phyloP scores from a whole-genome alignment of 1,139 yeast genomes.

The Candida dubliniensis region DNA sequence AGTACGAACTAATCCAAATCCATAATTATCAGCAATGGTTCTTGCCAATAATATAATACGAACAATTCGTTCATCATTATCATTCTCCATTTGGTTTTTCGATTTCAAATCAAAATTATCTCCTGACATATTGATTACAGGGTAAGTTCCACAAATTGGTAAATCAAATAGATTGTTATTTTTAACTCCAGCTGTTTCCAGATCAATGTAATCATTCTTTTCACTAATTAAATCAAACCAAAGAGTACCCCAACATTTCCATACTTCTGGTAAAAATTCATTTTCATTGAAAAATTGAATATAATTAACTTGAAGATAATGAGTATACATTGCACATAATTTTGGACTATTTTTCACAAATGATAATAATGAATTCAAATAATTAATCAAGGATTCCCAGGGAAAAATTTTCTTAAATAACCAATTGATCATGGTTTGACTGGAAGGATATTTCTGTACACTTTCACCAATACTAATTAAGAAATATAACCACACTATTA shows the following conservation, averaged over 20 bases:
- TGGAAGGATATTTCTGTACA: constrained; percentile 44
- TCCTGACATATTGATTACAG: constrained; percentile 22
- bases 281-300: constrained; percentile 48
- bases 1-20: constrained; percentile 54
- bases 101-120: constrained; percentile 19
- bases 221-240: constrained; percentile 64
- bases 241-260: constrained; percentile 83
- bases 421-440: constrained; percentile 53
- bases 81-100: constrained; percentile 30
- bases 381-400: constrained; percentile 62
- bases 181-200: constrained; percentile 57
- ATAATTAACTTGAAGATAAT: constrained; percentile 34
- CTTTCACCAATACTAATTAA: constrained; percentile 63
- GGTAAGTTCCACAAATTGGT: constrained; percentile 63
- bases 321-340: constrained; percentile 27
- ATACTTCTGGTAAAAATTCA: constrained; percentile 70
- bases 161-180: constrained; percentile 58
- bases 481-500: constrained; percentile 71
- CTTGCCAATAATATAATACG: constrained; percentile 53
- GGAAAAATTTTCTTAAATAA: constrained; percentile 59
- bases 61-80: constrained; percentile 48
- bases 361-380: constrained; percentile 53
- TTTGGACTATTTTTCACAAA: constrained; percentile 30
- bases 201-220: constrained; percentile 53
- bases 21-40: constrained; percentile 49